Percentiles rank a stretch among this genome's conserved stretches.
Conservation (phyloP, 306 rosid genomes). For the Cucurbita pepo region DNA sequence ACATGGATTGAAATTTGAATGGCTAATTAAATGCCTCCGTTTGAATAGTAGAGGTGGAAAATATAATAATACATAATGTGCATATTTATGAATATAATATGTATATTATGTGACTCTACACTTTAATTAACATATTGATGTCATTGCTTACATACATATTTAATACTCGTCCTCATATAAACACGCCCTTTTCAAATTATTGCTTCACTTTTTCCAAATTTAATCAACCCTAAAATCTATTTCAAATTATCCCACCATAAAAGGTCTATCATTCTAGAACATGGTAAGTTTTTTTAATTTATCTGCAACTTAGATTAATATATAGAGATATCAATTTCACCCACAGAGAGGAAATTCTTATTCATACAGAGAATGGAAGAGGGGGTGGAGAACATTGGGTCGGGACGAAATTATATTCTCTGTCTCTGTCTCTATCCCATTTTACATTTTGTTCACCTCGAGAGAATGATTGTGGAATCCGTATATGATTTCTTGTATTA, state of each 20-base stretch:
- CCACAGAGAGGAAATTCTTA: no score
- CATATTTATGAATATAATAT: background rate
- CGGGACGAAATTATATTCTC: no score
- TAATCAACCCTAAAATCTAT: background rate
- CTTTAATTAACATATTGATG: constrained; percentile 2
- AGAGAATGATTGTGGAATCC: no score
- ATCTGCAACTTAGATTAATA: no score
- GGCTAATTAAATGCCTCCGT: background rate
- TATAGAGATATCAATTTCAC: no score
- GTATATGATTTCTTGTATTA: background rate
- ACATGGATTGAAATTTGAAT: background rate
- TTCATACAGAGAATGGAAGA: no score
- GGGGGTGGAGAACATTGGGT: no score
- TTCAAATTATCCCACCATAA: no score
- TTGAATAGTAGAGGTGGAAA: background rate
- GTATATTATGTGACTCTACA: background rate
- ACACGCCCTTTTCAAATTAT: background rate
- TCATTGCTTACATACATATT: constrained; percentile 12
- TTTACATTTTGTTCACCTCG: no score
- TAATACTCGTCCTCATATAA: background rate
- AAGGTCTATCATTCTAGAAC: no score
- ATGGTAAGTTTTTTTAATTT: no score
- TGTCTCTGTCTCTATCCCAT: no score
- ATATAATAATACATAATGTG: background rate
- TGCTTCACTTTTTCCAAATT: background rate